Evolutionary conservation across 768 basidiomycete species (phyloP).

Genomic region (Termitomyces titanicus): DNA sequence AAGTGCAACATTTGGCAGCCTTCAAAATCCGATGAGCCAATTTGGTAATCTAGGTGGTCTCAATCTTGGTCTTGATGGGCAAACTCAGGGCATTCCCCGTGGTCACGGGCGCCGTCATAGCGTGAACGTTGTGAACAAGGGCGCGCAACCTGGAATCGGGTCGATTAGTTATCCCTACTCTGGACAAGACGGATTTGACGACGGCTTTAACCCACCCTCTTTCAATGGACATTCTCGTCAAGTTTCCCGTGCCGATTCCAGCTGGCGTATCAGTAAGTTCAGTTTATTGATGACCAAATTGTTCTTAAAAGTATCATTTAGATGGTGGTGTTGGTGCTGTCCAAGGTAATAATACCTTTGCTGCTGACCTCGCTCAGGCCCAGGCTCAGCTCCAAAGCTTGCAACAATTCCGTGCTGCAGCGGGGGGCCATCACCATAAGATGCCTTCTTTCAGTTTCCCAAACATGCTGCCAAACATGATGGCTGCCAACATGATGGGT

Average conservation of each 20-base stretch:
- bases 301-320: constrained; percentile 23
- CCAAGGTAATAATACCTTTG: constrained; percentile 59
- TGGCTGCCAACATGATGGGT: constrained; percentile 97
- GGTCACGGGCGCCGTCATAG: constrained; percentile 89
- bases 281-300: not conserved
- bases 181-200: constrained; percentile 70
- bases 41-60: constrained; percentile 53
- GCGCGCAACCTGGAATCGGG: constrained; percentile 41
- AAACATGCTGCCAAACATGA: constrained; percentile 96
- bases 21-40: constrained; percentile 64
- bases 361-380: constrained; percentile 90
- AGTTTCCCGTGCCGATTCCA: constrained; percentile 72
- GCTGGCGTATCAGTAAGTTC: constrained; percentile 85
- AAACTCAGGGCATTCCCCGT: constrained; percentile 64
- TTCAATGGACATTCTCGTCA: constrained; percentile 73
- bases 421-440: constrained; percentile 92
- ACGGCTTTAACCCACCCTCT: constrained; percentile 66
- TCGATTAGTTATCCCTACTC: constrained; percentile 49
- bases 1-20: constrained; percentile 39
- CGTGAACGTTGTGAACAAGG: constrained; percentile 87
- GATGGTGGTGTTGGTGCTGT: constrained; percentile 74
- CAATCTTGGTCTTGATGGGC: constrained; percentile 60
- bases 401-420: constrained; percentile 94
- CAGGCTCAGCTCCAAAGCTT: constrained; percentile 95
- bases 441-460: constrained; percentile 98